A percentile compares a stretch with the other conserved stretches of the same genome.
These are phyloP conservation scores for Teratosphaeria zuluensis DNA, from an alignment of 2,329 filamentous ascomycete species.

Conservation along the genomic window DNA sequence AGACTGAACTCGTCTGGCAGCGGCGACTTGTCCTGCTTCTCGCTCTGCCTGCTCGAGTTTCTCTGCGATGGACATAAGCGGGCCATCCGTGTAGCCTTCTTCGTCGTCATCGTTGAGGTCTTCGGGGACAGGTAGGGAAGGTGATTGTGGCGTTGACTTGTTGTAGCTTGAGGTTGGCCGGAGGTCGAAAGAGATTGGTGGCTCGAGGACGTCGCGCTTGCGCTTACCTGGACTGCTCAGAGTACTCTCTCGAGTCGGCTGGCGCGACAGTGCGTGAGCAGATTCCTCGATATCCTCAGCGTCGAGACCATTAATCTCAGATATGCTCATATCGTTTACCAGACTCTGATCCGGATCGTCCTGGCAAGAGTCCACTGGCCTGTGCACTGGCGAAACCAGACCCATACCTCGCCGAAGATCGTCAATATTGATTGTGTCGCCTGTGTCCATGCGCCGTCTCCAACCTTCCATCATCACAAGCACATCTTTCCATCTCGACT, in stretches of 20 bases:
- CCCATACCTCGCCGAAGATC: conserved; percentile 52
- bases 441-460: conserved; percentile 71
- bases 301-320: conserved; percentile 14
- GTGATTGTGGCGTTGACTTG: conserved; percentile 1
- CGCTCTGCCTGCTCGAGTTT: conserved; percentile 6
- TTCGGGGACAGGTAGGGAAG: background rate
- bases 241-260: conserved; percentile 4
- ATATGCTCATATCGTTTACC: conserved; percentile 12
- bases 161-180: conserved; percentile 10
- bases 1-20: background rate
- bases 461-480: conserved; percentile 86
- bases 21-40: background rate
- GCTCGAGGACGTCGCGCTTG: conserved; percentile 23
- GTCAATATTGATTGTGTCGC: conserved; percentile 55
- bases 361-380: background rate
- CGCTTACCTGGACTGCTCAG: conserved; percentile 11
- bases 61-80: background rate
- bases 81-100: background rate
- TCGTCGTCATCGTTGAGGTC: conserved; percentile 22
- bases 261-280: background rate
- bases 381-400: conserved; percentile 34
- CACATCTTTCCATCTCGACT: conserved; percentile 79
- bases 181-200: conserved; percentile 27
- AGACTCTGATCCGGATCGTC: conserved; percentile 15
- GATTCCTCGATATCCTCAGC: conserved; percentile 1